Evolutionary conservation across 305 asterid genomes (phyloP).

Genomic region (Fraxinus platypoda): DNA sequence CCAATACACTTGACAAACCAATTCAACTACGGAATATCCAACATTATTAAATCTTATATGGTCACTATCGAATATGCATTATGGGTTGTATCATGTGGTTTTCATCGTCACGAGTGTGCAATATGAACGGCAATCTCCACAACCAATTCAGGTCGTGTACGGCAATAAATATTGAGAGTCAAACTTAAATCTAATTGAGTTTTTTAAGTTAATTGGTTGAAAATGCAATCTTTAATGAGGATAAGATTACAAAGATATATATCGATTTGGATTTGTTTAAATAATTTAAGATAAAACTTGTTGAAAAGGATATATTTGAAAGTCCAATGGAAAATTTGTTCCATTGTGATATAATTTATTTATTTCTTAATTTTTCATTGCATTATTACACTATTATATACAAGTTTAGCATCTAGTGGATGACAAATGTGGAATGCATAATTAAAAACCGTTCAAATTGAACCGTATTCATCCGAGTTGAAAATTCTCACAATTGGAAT

Average conservation of each 20-base stretch:
- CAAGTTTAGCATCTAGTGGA: not conserved
- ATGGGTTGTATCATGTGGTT: not conserved
- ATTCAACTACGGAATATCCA: not conserved
- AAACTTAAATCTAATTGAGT: not conserved
- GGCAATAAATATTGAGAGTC: not conserved
- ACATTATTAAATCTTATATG: not conserved
- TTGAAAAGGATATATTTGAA: not conserved
- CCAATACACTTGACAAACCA: not conserved
- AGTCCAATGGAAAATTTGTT: not conserved
- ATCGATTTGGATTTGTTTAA: not conserved
- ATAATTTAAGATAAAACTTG: not conserved
- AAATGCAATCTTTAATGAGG: not conserved
- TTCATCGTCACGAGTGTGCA: conserved; percentile 7
- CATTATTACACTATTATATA: not conserved
- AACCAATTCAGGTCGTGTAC: not conserved
- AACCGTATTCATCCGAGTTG: too few species aligned
- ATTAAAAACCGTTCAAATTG: too few species aligned
- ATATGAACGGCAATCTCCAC: not conserved
- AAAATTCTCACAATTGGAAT: too few species aligned
- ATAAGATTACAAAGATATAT: not conserved
- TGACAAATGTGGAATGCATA: not conserved
- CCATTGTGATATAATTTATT: not conserved
- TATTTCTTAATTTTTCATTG: not conserved
- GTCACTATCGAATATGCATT: not conserved
- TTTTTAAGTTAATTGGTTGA: not conserved